phyloP scores from a whole-genome alignment of 2,329 filamentous ascomycete species.

The Colletotrichum truncatum region DNA sequence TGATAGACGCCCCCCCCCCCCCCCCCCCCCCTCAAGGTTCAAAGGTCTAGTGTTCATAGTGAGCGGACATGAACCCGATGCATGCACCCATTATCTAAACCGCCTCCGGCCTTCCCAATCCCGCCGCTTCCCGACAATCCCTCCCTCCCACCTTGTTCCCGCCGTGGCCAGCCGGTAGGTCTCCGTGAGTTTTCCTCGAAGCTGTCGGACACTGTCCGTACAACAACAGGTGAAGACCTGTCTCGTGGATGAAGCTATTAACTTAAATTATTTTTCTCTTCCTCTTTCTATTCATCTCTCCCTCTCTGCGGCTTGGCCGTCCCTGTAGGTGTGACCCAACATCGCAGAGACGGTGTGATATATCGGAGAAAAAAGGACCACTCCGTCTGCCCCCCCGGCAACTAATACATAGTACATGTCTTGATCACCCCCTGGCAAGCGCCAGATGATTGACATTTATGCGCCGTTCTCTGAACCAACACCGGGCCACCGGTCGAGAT shows the following conservation, averaged over 20 bases:
- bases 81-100: neutral
- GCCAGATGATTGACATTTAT: neutral
- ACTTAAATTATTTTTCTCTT: no score
- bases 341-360: no score
- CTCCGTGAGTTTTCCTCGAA: neutral
- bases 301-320: neutral
- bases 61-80: constrained; percentile 1
- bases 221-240: no score
- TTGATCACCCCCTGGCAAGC: constrained; percentile 10
- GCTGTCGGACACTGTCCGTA: neutral
- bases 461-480: neutral
- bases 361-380: no score
- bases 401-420: no score
- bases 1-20: neutral
- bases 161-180: neutral
- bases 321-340: neutral
- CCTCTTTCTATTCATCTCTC: neutral
- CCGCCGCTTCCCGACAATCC: neutral
- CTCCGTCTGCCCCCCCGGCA: no score
- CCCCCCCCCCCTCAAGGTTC: no score
- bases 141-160: neutral
- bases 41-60: neutral
- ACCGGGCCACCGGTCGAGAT: constrained; percentile 20
- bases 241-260: constrained; percentile 1
- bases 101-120: neutral